Base-by-base conservation (phyloP, 441 rosid species). In the Erodium moschatum region DNA sequence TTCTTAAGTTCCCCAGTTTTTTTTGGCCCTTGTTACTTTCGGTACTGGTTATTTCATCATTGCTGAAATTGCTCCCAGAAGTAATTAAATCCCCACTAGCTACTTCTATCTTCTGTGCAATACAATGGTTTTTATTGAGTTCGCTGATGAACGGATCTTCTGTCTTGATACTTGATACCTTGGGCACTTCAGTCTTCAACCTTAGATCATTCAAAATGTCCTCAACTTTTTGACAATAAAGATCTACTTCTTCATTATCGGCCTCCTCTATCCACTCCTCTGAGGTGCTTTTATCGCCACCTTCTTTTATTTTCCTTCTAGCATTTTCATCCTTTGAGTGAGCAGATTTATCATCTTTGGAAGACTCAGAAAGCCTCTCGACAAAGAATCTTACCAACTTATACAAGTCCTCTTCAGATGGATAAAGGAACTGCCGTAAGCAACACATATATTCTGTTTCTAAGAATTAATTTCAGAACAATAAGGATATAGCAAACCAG, bases 371-470 rank as follows among this genome's bases (percentile, higher is more conserved):
- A 72, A 88, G 85, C 85, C 81, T 84, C 81, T 84, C 92, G 74
- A 85, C 85, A 75, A 87, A 76, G 81, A 92, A 87, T 52, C 87
- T 84, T 64, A 89, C 68, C 86, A 92, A 72, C 79, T 74, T 84
- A 78, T 66, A 75, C 13, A 79, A 71, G 72, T 87, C 96, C 76
- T 88, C 92, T 82, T 86, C 90, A 64, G 89, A 81, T 56, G 95
- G 95, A 83, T 89, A 81, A 74, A 88, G 88, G 84, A 92, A 83
- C 96, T 92, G 97, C 93, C 87, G 84, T 74, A 86, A 92, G 86
- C 84, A 86, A 88, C 80, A 85, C 78, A 86, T 74, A 77, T 72
- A 82, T 83, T 87, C 85, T 81, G 83, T 77, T 77, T 67, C 74
- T 82, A 82, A 84, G 85, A 83, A 83, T 83, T 83, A 76, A 79